A percentile compares a stretch with the other conserved stretches of the same genome.
phyloP scores from a whole-genome alignment of 2,329 filamentous ascomycete species.

The Parascedosporium putredinis region DNA sequence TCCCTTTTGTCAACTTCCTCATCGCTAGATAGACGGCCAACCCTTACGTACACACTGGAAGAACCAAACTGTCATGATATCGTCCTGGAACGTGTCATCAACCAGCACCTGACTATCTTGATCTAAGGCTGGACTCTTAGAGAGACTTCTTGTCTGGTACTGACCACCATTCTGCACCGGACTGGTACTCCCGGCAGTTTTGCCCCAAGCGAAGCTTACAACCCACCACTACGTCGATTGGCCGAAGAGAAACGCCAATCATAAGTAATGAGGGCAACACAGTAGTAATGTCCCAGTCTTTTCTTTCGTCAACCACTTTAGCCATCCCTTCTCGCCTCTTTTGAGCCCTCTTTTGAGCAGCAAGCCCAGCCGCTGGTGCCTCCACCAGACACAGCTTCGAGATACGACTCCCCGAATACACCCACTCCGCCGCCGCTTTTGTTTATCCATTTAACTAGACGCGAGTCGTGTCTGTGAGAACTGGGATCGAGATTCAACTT shows the following conservation, averaged over 20 bases:
- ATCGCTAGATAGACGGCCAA: no score
- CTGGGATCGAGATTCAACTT: no score
- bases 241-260: not conserved
- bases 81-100: not conserved
- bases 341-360: not conserved
- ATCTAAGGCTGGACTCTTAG: not conserved
- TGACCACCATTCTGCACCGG: not conserved
- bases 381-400: not conserved
- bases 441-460: no score
- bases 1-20: no score
- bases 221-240: not conserved
- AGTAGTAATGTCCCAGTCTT: conserved; percentile 1
- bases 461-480: no score
- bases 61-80: not conserved
- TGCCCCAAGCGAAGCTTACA: not conserved
- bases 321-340: not conserved
- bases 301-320: not conserved
- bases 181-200: not conserved
- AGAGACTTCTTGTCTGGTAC: not conserved
- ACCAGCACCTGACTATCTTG: not conserved
- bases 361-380: not conserved
- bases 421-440: no score
- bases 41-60: no score
- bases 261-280: not conserved
- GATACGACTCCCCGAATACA: no score